phyloP scores from a whole-genome alignment of 1,284 basidiomycete genomes.

The Ceratobasidium sp. region DNA sequence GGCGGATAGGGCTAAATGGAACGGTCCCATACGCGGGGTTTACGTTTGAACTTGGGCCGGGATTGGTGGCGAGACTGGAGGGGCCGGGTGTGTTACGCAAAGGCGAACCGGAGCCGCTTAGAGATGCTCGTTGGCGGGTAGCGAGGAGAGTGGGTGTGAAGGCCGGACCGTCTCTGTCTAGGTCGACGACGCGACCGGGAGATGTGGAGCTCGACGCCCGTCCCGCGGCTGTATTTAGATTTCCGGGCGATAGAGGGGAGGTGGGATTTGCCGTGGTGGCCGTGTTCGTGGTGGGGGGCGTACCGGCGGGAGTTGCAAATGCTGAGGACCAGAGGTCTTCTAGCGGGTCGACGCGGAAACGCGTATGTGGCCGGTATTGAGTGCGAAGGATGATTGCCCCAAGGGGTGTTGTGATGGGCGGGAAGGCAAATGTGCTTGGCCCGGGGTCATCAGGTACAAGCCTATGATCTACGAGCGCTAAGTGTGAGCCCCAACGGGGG shows the following conservation, averaged over 20 bases:
- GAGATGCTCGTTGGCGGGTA: conserved; percentile 60
- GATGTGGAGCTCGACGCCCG: conserved; percentile 5
- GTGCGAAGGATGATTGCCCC: conserved; percentile 72
- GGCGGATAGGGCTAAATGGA: conserved; percentile 13
- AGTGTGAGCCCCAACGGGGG: conserved; percentile 53
- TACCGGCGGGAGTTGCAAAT: conserved; percentile 57
- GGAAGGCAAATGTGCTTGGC: conserved; percentile 68
- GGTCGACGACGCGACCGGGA: not conserved
- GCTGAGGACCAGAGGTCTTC: conserved; percentile 78
- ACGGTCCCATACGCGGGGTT: not conserved
- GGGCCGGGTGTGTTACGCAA: not conserved
- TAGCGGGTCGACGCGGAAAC: conserved; percentile 78
- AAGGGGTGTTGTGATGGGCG: conserved; percentile 74
- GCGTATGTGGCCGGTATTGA: conserved; percentile 73
- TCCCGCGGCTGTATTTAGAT: conserved; percentile 52
- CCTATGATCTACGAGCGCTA: conserved; percentile 57
- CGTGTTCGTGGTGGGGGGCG: conserved; percentile 7
- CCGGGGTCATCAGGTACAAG: conserved; percentile 59
- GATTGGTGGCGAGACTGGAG: not conserved
- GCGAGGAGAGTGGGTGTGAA: conserved; percentile 72
- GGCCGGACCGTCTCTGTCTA: conserved; percentile 59
- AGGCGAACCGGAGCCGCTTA: conserved; percentile 38
- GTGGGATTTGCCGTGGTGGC: not conserved
- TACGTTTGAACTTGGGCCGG: not conserved
- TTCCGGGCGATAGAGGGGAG: conserved; percentile 63